Evolutionary conservation across 2,329 filamentous ascomycete genomes (phyloP), one percentile per base, ranked within the genome.

Genomic region (Epichloe gansuensis): DNA sequence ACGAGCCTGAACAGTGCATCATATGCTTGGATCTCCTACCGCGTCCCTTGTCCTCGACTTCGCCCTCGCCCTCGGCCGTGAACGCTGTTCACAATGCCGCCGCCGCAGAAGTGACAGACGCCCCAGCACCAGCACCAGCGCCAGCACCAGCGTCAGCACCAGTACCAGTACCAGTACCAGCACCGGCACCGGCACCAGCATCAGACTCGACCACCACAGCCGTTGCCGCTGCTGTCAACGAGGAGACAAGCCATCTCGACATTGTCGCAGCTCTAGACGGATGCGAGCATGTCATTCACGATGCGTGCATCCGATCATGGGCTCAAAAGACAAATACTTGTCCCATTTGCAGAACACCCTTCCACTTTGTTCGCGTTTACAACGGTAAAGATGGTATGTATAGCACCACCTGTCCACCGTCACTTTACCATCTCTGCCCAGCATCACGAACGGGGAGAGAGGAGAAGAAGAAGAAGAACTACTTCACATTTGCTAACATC

Each of bases 271-370:
- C 77, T 52, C 78, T 85, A 48, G 75, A 82, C 55, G 85, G 89
- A 46, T 98, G 93, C 70, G 87, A 88, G 54, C 94, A 98, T 74
- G 80, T 91, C 61, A 76, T 98, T 61, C 93, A 98, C 72, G 85
- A 98, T 72, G 83, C 86, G 50, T 98, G 93, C 69, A 78, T 98
- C 60, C 86, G 86, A 61, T 88, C 90, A 60, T 98, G 93, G 93
- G 89, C 91, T 46, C 88, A 94, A 70, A 86, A 94, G 68, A 91
- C 93, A 58, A 98, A 97, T 71, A 96, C 91, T 66, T 98, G 93
- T 69, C 93, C 93, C 46, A 95, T 98, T 68, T 98, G 93, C 71
- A 87, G 93, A 60, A 86, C 88, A 62, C 82, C 80, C 57, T 97
- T 98, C 74, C 91, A 97, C 69, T 73, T 85, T 61, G 91, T 98